A percentile compares a stretch with the other conserved stretches of the same genome.
These are phyloP conservation scores for Cucumis cinereus DNA, from an alignment of 306 rosid genomes.

Conservation along the genomic window DNA sequence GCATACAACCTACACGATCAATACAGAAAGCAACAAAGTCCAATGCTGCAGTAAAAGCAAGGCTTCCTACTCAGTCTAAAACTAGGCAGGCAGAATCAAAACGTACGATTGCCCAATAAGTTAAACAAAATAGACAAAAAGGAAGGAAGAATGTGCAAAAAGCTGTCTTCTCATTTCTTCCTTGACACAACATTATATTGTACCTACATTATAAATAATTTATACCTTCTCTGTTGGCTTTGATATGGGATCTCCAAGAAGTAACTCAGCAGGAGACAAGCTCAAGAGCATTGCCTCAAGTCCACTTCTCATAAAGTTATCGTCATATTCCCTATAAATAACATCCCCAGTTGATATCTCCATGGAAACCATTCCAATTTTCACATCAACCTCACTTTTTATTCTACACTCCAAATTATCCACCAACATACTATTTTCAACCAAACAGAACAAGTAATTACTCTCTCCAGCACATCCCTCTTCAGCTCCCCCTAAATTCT, in stretches of 20 bases:
- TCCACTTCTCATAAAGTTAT: constrained; percentile 53
- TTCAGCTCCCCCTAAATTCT: constrained; percentile 53
- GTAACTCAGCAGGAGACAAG: constrained; percentile 78
- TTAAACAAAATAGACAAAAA: not conserved
- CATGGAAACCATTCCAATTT: constrained; percentile 58
- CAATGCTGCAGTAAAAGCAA: not conserved
- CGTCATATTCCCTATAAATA: constrained; percentile 55
- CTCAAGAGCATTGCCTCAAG: constrained; percentile 63
- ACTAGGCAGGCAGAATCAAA: not conserved
- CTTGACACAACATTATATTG: not conserved
- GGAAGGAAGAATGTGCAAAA: not conserved
- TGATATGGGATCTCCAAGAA: constrained; percentile 78
- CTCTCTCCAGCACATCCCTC: constrained; percentile 60
- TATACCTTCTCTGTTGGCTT: constrained; percentile 76
- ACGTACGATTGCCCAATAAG: not conserved
- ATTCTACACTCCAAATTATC: constrained; percentile 29
- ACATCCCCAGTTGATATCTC: constrained; percentile 85
- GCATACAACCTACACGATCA: not conserved
- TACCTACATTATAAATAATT: not conserved
- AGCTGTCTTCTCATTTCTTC: not conserved
- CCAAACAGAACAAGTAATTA: constrained; percentile 64
- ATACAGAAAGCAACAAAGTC: not conserved
- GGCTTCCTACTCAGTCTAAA: not conserved
- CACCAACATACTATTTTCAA: constrained; percentile 44
- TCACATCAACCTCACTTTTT: constrained; percentile 44